Evolutionary conservation across 2,329 filamentous ascomycete species (phyloP).

Genomic region (Paecilomyces niveus): DNA sequence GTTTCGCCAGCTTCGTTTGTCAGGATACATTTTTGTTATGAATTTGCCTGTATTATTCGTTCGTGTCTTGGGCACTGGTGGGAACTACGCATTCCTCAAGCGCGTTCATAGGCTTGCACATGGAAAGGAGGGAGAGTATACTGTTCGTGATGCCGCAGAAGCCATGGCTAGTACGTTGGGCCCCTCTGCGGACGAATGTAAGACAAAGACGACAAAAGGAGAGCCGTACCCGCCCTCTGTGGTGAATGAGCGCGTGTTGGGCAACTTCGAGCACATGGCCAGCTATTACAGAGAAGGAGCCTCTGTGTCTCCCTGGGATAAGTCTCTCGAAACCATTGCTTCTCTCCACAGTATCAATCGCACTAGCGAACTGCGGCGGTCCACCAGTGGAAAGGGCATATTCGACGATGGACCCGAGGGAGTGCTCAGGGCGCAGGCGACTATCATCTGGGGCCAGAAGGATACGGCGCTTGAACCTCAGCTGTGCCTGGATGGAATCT

Average conservation of each 20-base stretch:
- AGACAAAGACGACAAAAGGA: constrained; percentile 20
- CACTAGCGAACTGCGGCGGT: constrained; percentile 20
- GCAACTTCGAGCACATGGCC: constrained; percentile 46
- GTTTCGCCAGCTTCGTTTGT: constrained; percentile 40
- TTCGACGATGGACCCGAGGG: constrained; percentile 41
- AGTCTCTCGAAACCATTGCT: constrained; percentile 44
- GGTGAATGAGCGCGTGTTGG: constrained; percentile 27
- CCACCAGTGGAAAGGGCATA: constrained; percentile 33
- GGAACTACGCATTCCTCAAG: constrained; percentile 43
- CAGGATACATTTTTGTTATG: constrained; percentile 51
- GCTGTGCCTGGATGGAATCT: constrained; percentile 46
- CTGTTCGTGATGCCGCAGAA: constrained; percentile 33
- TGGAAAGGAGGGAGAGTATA: constrained; percentile 26
- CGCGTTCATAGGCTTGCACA: constrained; percentile 32
- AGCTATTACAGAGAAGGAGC: constrained; percentile 49
- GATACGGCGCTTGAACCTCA: constrained; percentile 46
- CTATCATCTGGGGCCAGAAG: constrained; percentile 47
- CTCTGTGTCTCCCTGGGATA: constrained; percentile 40
- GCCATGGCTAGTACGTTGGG: constrained; percentile 46
- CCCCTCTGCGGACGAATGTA: constrained; percentile 41
- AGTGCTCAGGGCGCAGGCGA: constrained; percentile 44
- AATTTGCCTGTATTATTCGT: constrained; percentile 42
- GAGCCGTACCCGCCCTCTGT: constrained; percentile 38
- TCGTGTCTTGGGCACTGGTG: constrained; percentile 39
- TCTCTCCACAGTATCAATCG: constrained; percentile 39